Evolutionary conservation across 169 alveolate genomes (phyloP), one percentile per base, ranked within the genome.

Genomic region (Plasmodium fragile): DNA sequence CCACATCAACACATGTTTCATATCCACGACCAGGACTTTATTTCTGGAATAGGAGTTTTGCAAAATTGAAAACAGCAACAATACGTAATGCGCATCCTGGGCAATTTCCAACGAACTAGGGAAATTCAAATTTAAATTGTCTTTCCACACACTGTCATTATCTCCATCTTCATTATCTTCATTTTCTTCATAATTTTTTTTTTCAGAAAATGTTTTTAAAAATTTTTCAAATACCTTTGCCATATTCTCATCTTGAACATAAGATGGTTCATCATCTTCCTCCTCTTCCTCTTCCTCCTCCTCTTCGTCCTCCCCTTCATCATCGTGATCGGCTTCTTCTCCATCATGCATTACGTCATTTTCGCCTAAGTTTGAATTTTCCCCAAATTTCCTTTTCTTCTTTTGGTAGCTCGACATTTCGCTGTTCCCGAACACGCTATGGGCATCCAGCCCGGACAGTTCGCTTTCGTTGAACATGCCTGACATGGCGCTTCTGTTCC

Each of bases 211-310:
- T 0, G 97, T 81, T 39, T 95, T 92, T 87, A 96, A 77, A 92
- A 96, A 96, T 52, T 89, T 84, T 41, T 96, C 97, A 77, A 96
- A 96, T 43, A 96, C 96, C 30, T 95, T 83, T n/a, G 97, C 94
- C 81, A 96, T 96, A 80, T 96, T 96, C 25, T 95, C 94, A 93
- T 96, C 97, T 92, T 96, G 97, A 34, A 96, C 96, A 85, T 95
- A 90, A 1, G 97, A 92, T 34, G 97, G 95, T 45, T 96, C 97
- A 39, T 96, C 97, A 36, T 85, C 93, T 52, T 85, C 93, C 10
- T 85, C 93, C 4, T 85, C 93, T 30, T 85, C 93, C 41, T 85
- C 93, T 52, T 85, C 93, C 10, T 82, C 92, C 22, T 82, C 72
- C 25, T 95, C 97, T 22, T 69, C 93, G 1, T 69, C 93, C 2